A percentile compares a stretch with the other conserved stretches of the same genome.
phyloP scores from a whole-genome alignment of 2,329 filamentous ascomycete genomes.

The Cladosporium sphaerospermum region DNA sequence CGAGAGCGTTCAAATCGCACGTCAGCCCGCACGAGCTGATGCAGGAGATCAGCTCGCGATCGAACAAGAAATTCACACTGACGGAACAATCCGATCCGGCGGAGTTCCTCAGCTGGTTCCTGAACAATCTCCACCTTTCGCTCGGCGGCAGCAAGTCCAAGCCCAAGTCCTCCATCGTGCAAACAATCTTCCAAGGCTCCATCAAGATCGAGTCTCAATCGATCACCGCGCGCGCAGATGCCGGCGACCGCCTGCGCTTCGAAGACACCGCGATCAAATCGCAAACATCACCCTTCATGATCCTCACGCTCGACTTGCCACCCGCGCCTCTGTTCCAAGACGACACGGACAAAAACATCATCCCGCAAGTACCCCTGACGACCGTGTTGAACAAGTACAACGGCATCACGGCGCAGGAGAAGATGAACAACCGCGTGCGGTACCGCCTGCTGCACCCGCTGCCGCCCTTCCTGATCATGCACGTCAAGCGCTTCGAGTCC shows the following conservation, averaged over 20 bases:
- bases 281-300: constrained; percentile 73
- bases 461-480: constrained; percentile 84
- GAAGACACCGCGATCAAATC: constrained; percentile 76
- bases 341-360: constrained; percentile 89
- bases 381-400: constrained; percentile 89
- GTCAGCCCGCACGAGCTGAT: constrained; percentile 96
- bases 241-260: constrained; percentile 80
- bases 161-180: constrained; percentile 76
- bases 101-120: constrained; percentile 94
- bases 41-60: constrained; percentile 85
- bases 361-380: constrained; percentile 81
- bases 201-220: constrained; percentile 89
- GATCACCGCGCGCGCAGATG: constrained; percentile 86
- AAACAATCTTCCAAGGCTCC: constrained; percentile 87
- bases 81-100: constrained; percentile 90
- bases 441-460: constrained; percentile 87
- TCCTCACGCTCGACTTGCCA: constrained; percentile 88
- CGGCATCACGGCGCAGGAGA: constrained; percentile 78
- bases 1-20: constrained; percentile 89
- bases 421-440: constrained; percentile 77
- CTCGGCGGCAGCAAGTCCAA: constrained; percentile 86
- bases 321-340: constrained; percentile 93
- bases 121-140: constrained; percentile 89
- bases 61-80: constrained; percentile 86
- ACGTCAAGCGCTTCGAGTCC: constrained; percentile 92